These are phyloP conservation scores for Candida sanyaensis DNA, from an alignment of 1,139 yeast species.

Conservation along the genomic window DNA sequence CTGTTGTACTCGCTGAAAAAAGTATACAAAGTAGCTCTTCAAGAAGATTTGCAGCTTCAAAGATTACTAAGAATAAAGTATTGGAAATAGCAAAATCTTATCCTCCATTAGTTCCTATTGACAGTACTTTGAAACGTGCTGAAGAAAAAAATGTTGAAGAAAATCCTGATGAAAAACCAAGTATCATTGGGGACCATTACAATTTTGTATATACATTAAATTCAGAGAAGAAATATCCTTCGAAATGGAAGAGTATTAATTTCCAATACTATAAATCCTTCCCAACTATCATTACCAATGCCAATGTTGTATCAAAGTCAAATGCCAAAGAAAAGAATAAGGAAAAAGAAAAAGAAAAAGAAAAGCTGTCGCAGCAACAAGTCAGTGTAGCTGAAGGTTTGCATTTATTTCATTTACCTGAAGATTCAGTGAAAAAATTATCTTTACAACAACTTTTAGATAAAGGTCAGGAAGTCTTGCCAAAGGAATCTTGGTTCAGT, in stretches of 20 bases:
- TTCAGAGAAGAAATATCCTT: slow-evolving; percentile 49
- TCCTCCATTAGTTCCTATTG: slow-evolving; percentile 53
- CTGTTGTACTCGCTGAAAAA: slow-evolving; percentile 61
- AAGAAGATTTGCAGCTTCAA: slow-evolving; percentile 45
- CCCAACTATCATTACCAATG: slow-evolving; percentile 3
- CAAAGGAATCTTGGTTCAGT: slow-evolving; percentile 63
- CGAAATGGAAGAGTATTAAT: slow-evolving; percentile 57
- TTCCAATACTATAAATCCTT: slow-evolving; percentile 53
- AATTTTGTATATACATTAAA: slow-evolving; percentile 56
- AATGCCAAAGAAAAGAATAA: slow-evolving; percentile 6
- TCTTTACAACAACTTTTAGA: slow-evolving; percentile 66
- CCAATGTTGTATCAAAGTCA: not conserved
- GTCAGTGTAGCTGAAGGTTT: slow-evolving; percentile 39
- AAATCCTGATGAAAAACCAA: slow-evolving; percentile 18
- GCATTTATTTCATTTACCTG: slow-evolving; percentile 44
- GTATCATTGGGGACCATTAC: slow-evolving; percentile 48
- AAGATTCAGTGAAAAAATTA: slow-evolving; percentile 51
- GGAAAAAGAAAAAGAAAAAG: not conserved
- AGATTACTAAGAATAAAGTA: slow-evolving; percentile 44
- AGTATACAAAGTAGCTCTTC: slow-evolving; percentile 46
- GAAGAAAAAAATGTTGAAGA: slow-evolving; percentile 19
- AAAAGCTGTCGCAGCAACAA: not conserved
- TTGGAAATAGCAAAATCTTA: slow-evolving; percentile 54
- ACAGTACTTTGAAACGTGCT: slow-evolving; percentile 25
- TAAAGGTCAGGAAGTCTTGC: slow-evolving; percentile 58